Conservation (phyloP, 805 yeast species). For the Pichia rugopelliculosa region DNA sequence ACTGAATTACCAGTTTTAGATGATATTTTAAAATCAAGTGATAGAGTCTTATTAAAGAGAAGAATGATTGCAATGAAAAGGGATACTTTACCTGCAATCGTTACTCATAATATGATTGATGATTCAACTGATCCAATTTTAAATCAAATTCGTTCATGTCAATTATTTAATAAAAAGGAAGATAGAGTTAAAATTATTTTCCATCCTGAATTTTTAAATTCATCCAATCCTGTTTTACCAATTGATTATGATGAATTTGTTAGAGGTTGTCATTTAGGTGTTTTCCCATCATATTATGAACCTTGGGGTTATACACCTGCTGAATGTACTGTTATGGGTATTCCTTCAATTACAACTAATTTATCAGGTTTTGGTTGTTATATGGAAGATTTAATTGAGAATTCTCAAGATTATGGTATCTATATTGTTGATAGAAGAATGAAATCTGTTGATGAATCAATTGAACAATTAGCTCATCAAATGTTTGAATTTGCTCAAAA, state of each 20-base stretch:
- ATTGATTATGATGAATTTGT: constrained; percentile 96
- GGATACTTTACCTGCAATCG: constrained; percentile 86
- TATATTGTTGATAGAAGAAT: constrained; percentile 92
- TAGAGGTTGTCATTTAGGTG: constrained; percentile 96
- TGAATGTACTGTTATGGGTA: constrained; percentile 99
- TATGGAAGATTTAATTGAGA: constrained; percentile 96
- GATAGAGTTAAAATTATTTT: constrained; percentile 93
- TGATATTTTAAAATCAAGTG: constrained; percentile 79
- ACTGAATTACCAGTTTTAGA: constrained; percentile 61
- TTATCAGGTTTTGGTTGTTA: constrained; percentile 96
- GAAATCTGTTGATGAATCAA: constrained; percentile 88
- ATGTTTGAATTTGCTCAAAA: constrained; percentile 86
- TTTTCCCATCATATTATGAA: constrained; percentile 96
- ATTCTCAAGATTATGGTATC: constrained; percentile 91
- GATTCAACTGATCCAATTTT: constrained; percentile 87
- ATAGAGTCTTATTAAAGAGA: constrained; percentile 81
- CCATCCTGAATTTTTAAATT: constrained; percentile 95
- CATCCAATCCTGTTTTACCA: constrained; percentile 88
- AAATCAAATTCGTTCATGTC: constrained; percentile 85
- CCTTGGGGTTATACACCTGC: constrained; percentile 99
- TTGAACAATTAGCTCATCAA: constrained; percentile 79
- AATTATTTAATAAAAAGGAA: constrained; percentile 78
- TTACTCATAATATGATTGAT: constrained; percentile 93
- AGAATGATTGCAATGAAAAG: constrained; percentile 90
- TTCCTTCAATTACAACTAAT: constrained; percentile 94